Base-by-base conservation (phyloP, 192 early-diverging fungal genomes). In the Piromyces finnis region DNA sequence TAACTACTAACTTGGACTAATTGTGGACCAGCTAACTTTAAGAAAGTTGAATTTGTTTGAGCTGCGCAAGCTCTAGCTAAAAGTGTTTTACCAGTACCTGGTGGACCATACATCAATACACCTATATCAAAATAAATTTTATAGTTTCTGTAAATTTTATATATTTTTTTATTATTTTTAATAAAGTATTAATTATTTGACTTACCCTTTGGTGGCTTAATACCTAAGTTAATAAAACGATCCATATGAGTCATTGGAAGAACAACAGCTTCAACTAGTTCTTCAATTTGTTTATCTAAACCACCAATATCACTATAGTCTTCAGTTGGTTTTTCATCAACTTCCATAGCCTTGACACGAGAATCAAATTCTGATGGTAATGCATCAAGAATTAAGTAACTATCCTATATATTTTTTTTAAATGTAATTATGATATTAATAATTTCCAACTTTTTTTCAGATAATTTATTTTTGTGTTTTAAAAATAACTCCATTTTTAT, bases 271-370 rank as follows among this genome's bases (percentile, higher is more conserved):
- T 95, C 94, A 1, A 95, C 94, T 51, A 94, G 85, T 84, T 94
- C 94, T 80, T 93, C 93, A 36, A 95, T 93, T 85, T 95, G 93
- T 85, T 94, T 94, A 82, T 94, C 93, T 68, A 95, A 83, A n/a
- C 94, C 94, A 82, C 94, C 94, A 83, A 95, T 93, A 83, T 98
- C 97, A 83, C 91, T 96, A 83, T 97, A 98, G 80, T 95, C 94
- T 87, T 99, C 97, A 26, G 95, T 96, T 22, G 97, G 97, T 87
- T 98, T 98, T 85, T 99, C 97, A 80, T 99, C 97, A 11, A 99
- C 97, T 86, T 99, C 97, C 97, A 99, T 99, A 18, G 96, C 97
- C 86, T 98, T 98, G 51, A 97, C 97, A 77, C 97, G 91, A 30
- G 95, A 95, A 86, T 99, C 97, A 82, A 97, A 98, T 84, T 99